phyloP scores from a whole-genome alignment of 768 basidiomycete genomes.

The Pisolithus tinctorius region DNA sequence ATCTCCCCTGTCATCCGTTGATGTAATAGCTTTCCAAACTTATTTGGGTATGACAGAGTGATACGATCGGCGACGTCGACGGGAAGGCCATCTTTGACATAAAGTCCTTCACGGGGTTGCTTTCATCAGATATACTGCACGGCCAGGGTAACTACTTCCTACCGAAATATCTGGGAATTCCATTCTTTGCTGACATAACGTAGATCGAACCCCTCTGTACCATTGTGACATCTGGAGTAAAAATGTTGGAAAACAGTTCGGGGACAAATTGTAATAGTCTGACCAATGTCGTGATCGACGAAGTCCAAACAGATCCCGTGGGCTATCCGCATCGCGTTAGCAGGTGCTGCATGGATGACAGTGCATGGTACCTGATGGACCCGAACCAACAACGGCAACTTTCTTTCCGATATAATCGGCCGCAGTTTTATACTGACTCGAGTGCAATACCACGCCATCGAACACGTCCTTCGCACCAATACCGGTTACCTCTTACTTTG shows the following conservation, averaged over 20 bases:
- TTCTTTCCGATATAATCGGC: conserved; percentile 60
- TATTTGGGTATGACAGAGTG: conserved; percentile 39
- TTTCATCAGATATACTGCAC: neutral
- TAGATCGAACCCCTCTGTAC: conserved; percentile 50
- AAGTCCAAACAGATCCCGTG: conserved; percentile 48
- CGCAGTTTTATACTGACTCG: conserved; percentile 47
- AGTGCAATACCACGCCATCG: conserved; percentile 59
- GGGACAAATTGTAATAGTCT: conserved; percentile 4
- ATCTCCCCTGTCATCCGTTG: conserved; percentile 35
- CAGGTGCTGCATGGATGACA: neutral
- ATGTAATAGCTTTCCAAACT: conserved; percentile 24
- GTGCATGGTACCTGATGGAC: conserved; percentile 45
- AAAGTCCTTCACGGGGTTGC: conserved; percentile 21
- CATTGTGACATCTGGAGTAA: conserved; percentile 36
- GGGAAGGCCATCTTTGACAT: conserved; percentile 40
- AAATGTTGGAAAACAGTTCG: neutral
- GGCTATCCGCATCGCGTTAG: conserved; percentile 15
- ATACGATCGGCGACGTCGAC: conserved; percentile 51
- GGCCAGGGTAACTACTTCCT: conserved; percentile 7
- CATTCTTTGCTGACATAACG: conserved; percentile 40
- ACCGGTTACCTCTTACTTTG: neutral
- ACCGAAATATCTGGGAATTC: conserved; percentile 25
- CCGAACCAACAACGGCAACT: conserved; percentile 62
- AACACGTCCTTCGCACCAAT: conserved; percentile 42
- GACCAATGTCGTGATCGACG: conserved; percentile 39